A percentile compares a stretch with the other conserved stretches of the same genome.
Conservation (phyloP, 805 yeast species). For the Ogataea ganodermae region DNA sequence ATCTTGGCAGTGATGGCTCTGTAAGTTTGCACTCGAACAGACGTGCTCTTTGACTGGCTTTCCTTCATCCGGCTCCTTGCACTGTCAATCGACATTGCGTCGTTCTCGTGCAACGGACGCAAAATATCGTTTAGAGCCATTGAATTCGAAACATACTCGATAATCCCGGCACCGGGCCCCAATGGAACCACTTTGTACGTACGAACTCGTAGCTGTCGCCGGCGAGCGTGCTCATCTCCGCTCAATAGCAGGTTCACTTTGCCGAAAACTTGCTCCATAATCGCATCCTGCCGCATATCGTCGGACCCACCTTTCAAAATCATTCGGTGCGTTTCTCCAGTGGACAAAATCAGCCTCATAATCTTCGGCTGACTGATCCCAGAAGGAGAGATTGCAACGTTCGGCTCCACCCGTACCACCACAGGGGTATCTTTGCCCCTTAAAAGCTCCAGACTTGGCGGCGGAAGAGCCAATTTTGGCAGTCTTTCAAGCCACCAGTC, state of each 20-base stretch:
- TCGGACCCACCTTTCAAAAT: conserved; percentile 85
- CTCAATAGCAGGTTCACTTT: conserved; percentile 73
- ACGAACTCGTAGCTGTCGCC: conserved; percentile 61
- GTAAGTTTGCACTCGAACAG: conserved; percentile 49
- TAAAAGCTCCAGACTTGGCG: conserved; percentile 59
- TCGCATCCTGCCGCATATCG: conserved; percentile 92
- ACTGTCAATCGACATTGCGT: conserved; percentile 48
- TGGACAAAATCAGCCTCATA: conserved; percentile 50
- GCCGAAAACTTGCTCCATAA: conserved; percentile 95
- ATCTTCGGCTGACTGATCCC: conserved; percentile 92
- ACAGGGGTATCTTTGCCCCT: conserved; percentile 42
- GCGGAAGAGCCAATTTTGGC: conserved; percentile 52
- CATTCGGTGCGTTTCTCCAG: conserved; percentile 60
- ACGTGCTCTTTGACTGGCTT: conserved; percentile 47
- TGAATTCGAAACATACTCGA: conserved; percentile 86
- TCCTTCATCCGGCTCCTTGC: conserved; percentile 69
- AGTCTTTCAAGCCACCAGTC: conserved; percentile 59
- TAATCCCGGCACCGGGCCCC: conserved; percentile 83
- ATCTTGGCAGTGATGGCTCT: conserved; percentile 49
- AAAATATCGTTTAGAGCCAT: conserved; percentile 69
- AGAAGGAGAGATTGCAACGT: conserved; percentile 64
- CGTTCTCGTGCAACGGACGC: conserved; percentile 60
- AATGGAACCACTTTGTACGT: conserved; percentile 90
- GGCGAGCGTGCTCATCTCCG: conserved; percentile 55
- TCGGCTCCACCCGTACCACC: conserved; percentile 47